Evolutionary conservation across 2,329 filamentous ascomycete genomes (phyloP).

Genomic region (Trichoderma sp.): DNA sequence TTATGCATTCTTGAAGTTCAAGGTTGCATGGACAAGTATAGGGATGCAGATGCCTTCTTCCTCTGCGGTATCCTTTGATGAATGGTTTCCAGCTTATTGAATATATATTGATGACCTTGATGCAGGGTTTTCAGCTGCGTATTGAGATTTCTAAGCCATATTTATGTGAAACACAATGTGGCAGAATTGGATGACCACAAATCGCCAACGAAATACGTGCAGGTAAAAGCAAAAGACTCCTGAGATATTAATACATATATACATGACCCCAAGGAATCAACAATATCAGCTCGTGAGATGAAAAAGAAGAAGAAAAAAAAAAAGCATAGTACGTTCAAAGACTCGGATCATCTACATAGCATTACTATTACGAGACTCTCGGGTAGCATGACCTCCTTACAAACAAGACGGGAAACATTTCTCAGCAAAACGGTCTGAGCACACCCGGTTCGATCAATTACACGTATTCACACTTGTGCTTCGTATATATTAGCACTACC

Average conservation of each 20-base stretch:
- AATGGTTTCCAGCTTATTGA: not conserved
- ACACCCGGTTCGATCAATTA: constrained; percentile 1
- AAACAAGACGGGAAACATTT: not conserved
- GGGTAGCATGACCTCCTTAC: not conserved
- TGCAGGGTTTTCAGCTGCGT: not conserved
- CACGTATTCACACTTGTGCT: not conserved
- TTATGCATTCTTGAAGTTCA: not conserved
- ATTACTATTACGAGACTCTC: not conserved
- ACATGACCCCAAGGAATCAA: not conserved
- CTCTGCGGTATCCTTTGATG: not conserved
- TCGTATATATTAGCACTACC: no score
- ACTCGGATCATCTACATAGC: not conserved
- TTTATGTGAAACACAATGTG: no score
- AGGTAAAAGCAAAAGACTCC: not conserved
- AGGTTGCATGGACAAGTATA: not conserved
- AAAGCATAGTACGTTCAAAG: not conserved
- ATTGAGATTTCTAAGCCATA: not conserved
- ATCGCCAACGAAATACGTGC: not conserved
- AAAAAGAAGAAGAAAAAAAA: no score
- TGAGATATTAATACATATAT: not conserved
- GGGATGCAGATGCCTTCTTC: not conserved
- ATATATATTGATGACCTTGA: not conserved
- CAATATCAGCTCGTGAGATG: not conserved
- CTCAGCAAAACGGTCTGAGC: not conserved
- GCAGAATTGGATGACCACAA: not conserved